phyloP scores from a whole-genome alignment of 768 basidiomycete genomes.

The Scleroderma citrinum region DNA sequence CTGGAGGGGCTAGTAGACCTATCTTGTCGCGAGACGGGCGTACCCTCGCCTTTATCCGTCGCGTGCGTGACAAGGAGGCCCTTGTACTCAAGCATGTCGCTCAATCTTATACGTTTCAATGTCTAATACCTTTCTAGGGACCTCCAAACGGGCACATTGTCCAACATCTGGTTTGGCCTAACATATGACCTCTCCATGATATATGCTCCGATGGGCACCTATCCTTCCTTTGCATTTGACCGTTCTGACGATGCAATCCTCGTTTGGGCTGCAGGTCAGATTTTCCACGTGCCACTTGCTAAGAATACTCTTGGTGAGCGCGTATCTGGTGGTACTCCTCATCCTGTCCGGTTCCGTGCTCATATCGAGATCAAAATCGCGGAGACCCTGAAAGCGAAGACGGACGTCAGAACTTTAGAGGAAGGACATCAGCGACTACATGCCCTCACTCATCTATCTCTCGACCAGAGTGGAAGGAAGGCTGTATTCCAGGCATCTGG shows the following conservation, averaged over 20 bases:
- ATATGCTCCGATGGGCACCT: slow-evolving; percentile 76
- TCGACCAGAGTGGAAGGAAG: slow-evolving; percentile 46
- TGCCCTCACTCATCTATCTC: slow-evolving; percentile 56
- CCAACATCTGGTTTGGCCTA: slow-evolving; percentile 61
- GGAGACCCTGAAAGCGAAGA: slow-evolving; percentile 44
- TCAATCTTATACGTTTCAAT: neutral
- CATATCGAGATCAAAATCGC: slow-evolving; percentile 61
- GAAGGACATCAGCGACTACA: slow-evolving; percentile 49
- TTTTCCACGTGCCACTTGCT: slow-evolving; percentile 49
- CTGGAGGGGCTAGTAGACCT: slow-evolving; percentile 71
- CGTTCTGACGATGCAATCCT: slow-evolving; percentile 53
- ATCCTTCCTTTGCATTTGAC: slow-evolving; percentile 69
- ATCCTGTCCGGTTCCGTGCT: slow-evolving; percentile 52
- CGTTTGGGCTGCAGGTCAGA: slow-evolving; percentile 66
- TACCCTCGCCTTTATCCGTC: slow-evolving; percentile 69
- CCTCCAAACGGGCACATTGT: slow-evolving; percentile 57
- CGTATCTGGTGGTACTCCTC: slow-evolving; percentile 34
- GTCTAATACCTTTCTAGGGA: slow-evolving; percentile 39
- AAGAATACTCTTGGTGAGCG: slow-evolving; percentile 51
- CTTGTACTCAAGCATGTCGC: slow-evolving; percentile 59
- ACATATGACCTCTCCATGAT: slow-evolving; percentile 59
- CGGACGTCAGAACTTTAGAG: slow-evolving; percentile 51
- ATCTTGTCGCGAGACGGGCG: slow-evolving; percentile 62
- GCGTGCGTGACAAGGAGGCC: slow-evolving; percentile 67
- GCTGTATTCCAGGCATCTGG: slow-evolving; percentile 70